Evolutionary conservation across 805 yeast genomes (phyloP), one percentile per base, ranked within the genome.

Genomic region (Saturnispora mendoncae): DNA sequence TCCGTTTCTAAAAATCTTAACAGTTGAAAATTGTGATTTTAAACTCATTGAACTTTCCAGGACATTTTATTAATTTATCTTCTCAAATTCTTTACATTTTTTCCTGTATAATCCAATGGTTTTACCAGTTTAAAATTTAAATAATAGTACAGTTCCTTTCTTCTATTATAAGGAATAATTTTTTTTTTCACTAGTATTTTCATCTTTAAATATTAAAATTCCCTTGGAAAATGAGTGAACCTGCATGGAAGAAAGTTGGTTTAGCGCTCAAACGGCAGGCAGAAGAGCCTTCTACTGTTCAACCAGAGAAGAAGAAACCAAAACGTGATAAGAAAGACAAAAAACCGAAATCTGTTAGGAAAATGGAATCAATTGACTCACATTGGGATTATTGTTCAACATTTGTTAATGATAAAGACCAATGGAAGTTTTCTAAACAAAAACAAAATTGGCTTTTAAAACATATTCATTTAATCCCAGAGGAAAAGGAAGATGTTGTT

Each of bases 391-490:
- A 39, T 24, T 39, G 42, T 27, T 26, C 33, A 9, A 25, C 28
- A 41, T 84, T 69, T 52, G 56, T 62, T 4, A 67, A 69, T 10
- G 84, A 80, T 47, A 64, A 60, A 45, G 74, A 62, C 0, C 67
- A 70, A 44, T 84, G 94, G 94, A 84, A 84, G 64, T 84, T 84
- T 58, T 79, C 86, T 44, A 84, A 84, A 53, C 88, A 80, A 65
- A 84, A 84, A 49, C 94, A 84, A 60, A 84, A 84, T 55, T 84
- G 94, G 94, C 69, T 84, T 33, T 61, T 84, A 48, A 78, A 76
- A 53, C 77, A 84, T 55, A 59, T 81, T 25, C 67, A 62, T 38
- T 47, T 51, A 19, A 74, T 79, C 18, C 81, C 78, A 2, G 64
- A 61, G 0, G 61, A 66, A 8, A 83, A 80, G 53, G 76, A 71